phyloP scores from a whole-genome alignment of 2,329 filamentous ascomycete species.

The Metarhizium brunneum region DNA sequence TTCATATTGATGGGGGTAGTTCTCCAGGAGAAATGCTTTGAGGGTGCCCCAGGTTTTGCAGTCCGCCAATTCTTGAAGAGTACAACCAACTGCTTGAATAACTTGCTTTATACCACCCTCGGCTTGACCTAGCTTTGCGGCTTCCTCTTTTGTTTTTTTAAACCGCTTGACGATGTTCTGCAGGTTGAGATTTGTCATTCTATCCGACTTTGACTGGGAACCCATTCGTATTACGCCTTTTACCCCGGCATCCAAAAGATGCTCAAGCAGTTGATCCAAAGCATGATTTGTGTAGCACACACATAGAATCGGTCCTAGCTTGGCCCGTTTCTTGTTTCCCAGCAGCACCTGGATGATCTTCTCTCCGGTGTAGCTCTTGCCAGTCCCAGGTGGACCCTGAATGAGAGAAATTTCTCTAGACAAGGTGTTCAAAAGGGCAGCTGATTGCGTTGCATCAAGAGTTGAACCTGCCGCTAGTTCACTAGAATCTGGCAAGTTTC shows the following conservation, averaged over 20 bases:
- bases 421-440: slow-evolving; percentile 44
- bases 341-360: slow-evolving; percentile 48
- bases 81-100: background rate
- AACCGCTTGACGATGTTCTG: slow-evolving; percentile 21
- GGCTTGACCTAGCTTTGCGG: slow-evolving; percentile 15
- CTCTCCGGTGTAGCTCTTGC: slow-evolving; percentile 54
- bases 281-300: slow-evolving; percentile 44
- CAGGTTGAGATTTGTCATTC: slow-evolving; percentile 42
- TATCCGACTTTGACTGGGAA: slow-evolving; percentile 43
- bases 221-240: slow-evolving; percentile 53
- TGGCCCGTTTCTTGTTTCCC: slow-evolving; percentile 25
- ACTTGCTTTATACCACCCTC: background rate
- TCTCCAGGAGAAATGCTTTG: background rate
- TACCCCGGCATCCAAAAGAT: slow-evolving; percentile 39
- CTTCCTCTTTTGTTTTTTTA: slow-evolving; percentile 30
- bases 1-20: background rate
- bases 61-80: background rate
- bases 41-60: background rate
- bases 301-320: slow-evolving; percentile 40
- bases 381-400: slow-evolving; percentile 63
- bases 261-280: slow-evolving; percentile 49
- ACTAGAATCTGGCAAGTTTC: slow-evolving; percentile 9
- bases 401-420: slow-evolving; percentile 48
- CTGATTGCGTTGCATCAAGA: slow-evolving; percentile 43
- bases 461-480: slow-evolving; percentile 24